phyloP scores from a whole-genome alignment of 2,329 filamentous ascomycete species.

The Seiridium unicorne region DNA sequence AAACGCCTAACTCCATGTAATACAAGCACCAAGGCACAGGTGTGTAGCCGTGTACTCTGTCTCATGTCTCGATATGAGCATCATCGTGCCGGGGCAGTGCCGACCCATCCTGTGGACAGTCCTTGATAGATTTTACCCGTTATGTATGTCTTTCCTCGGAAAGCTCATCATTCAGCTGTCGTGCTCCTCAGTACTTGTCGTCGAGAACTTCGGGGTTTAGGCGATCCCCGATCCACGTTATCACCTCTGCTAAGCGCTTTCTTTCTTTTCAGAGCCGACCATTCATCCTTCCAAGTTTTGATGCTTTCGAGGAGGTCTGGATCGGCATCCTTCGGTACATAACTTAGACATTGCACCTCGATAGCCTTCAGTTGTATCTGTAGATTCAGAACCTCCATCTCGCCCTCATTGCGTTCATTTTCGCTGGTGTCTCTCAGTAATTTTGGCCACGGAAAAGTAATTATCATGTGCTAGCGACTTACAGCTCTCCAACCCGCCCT shows the following conservation, averaged over 20 bases:
- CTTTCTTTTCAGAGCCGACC: conserved; percentile 48
- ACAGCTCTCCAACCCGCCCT: conserved; percentile 57
- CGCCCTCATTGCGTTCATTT: conserved; percentile 53
- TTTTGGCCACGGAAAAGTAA: not conserved
- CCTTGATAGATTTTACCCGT: no score
- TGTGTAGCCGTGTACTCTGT: not conserved
- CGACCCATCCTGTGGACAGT: no score
- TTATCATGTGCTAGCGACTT: conserved; percentile 18
- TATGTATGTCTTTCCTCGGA: not conserved
- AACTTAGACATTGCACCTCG: conserved; percentile 53
- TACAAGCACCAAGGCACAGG: not conserved
- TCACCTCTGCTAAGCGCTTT: conserved; percentile 27
- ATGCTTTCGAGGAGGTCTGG: conserved; percentile 59
- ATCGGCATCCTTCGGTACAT: conserved; percentile 48
- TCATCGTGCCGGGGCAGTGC: no score
- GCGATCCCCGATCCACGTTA: not conserved
- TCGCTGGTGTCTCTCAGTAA: conserved; percentile 36
- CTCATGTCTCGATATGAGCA: no score
- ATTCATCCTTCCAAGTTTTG: conserved; percentile 60
- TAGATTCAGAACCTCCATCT: conserved; percentile 60
- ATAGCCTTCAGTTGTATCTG: conserved; percentile 62
- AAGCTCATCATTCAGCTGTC: not conserved
- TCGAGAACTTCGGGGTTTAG: not conserved
- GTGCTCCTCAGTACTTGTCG: not conserved
- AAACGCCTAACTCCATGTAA: not conserved